Percentiles rank a stretch among this genome's conserved stretches.
Conservation (phyloP, 768 basidiomycete species). For the Lactarius trivialis region DNA sequence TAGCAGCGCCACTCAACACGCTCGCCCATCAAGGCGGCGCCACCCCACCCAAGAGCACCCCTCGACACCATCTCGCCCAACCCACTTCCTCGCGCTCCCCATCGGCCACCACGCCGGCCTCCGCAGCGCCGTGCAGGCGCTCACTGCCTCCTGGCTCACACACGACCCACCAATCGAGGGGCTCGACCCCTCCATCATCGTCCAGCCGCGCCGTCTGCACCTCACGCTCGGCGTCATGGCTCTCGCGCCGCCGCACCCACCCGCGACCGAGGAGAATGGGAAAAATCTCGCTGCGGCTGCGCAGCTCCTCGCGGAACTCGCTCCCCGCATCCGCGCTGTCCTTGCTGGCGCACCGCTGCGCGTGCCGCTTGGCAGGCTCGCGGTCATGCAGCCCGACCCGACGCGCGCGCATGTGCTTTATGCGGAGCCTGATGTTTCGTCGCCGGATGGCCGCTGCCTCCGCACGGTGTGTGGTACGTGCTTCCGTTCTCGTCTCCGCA, state of each 20-base stretch:
- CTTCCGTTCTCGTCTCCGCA: no score
- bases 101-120: conserved; percentile 30
- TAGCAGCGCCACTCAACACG: neutral
- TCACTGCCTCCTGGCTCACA: conserved; percentile 30
- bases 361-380: conserved; percentile 42
- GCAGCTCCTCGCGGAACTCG: conserved; percentile 25
- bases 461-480: conserved; percentile 29
- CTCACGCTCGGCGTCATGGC: conserved; percentile 72
- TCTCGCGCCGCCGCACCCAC: conserved; percentile 32
- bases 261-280: neutral
- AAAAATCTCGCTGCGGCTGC: conserved; percentile 26
- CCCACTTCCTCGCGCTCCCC: conserved; percentile 20
- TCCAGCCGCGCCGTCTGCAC: conserved; percentile 54
- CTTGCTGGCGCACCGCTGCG: conserved; percentile 31
- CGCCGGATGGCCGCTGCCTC: conserved; percentile 30
- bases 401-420: conserved; percentile 51
- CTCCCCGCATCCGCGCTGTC: conserved; percentile 38
- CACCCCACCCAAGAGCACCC: neutral
- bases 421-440: conserved; percentile 40
- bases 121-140: conserved; percentile 25
- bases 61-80: neutral
- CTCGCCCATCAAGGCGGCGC: neutral
- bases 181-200: conserved; percentile 53
- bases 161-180: conserved; percentile 37
- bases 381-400: conserved; percentile 41